Base-by-base conservation (phyloP, 1,284 basidiomycete genomes). In the Wolfiporia cocos region DNA sequence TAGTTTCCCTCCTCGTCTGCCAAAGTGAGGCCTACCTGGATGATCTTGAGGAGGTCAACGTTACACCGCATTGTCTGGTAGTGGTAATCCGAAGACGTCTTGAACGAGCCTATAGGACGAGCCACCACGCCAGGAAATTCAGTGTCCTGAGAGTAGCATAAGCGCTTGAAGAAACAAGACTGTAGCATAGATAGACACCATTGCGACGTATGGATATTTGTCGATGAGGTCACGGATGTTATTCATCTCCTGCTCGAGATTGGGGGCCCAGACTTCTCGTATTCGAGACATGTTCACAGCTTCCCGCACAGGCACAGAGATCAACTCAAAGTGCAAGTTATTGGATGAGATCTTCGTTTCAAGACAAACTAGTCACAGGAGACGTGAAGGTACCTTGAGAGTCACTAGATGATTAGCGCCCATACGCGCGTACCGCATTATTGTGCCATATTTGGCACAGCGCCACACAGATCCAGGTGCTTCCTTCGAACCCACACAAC, bases 31-130 rank as follows among this genome's bases (percentile, higher is more conserved):
- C 95, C 95, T 44, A 99, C 81, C 69, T 99, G 95, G 43, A 99
- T 97, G 66, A 98, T 92, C 69, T 92, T 93, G 56, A 99, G 77
- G 42, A 99, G 73, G 74, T 99, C 95, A 57, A 99, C 96, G 64
- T 99, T 99, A 69, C 91, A 94, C 50, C 95, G 82, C 85, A 99
- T 93, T 4, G 96, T 99, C 66, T 99, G 95, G 66, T 97, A 99
- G 67, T 99, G 95, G 60, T 98, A 98, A 67, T 99, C 95, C 14
- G 92, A 92, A 10, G 92, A 92, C 0, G 93, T 95, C 64, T 92
- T 93, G 74, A 97, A 99, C 29, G 83, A 77, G 11, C 95, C 95
- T 61, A 99, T 97, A 11, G 96, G 95, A 15, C 96, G 78, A 7
- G 95, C 96, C 32, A 99, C 95, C 37, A 98, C 95, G 7, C 96